Evolutionary conservation across 495 filamentous ascomycete genomes (phyloP), one percentile per base, ranked within the genome.

Genomic region (Hyaloscypha finlandica): DNA sequence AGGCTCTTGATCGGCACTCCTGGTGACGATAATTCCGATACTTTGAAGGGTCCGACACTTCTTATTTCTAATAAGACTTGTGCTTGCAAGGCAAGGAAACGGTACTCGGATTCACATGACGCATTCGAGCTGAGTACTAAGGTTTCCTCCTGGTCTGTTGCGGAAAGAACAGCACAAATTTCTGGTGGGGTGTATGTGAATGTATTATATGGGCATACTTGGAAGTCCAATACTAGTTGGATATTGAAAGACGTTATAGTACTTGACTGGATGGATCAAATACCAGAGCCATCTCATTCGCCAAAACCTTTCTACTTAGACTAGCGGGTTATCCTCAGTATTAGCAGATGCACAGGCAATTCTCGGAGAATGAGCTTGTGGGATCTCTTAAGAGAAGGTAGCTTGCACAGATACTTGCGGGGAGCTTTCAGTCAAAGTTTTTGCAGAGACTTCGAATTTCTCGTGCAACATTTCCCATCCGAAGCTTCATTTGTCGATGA

Each of bases 221-320:
- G 51, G 51, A 53, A 53, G 16, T 53, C 16, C 51, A 53, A 53
- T 19, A 6, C 51, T 53, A 14, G 51, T 4, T 53, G 51, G 51
- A 53, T 14, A 6, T 53, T 53, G 51, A 53, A 53, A 53, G 51
- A 53, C 22, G 51, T 53, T 19, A n/a, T 53, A 53, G 16, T 53
- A 25, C 5, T 53, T 19, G 51, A 53, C 16, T 53, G 51, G 51
- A 14, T 53, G 16, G 51, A 53, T 19, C 51, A 53, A n/a, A 5
- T 19, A 4, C 16, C 5, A 6, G 51, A 53, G 5, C 22, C 51
- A 19, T 53, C 51, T 19, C 51, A 53, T 53, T 4, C 51, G 5
- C 51, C 51, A 6, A 53, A 53, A 14, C 51, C 51, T 19, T 53
- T 53, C 22, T 53, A 53, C 22, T 6, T 53, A 19, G 51, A 53